phyloP scores from a whole-genome alignment of 108 stramenopile genomes.

The Asterionellopsis glacialis region DNA sequence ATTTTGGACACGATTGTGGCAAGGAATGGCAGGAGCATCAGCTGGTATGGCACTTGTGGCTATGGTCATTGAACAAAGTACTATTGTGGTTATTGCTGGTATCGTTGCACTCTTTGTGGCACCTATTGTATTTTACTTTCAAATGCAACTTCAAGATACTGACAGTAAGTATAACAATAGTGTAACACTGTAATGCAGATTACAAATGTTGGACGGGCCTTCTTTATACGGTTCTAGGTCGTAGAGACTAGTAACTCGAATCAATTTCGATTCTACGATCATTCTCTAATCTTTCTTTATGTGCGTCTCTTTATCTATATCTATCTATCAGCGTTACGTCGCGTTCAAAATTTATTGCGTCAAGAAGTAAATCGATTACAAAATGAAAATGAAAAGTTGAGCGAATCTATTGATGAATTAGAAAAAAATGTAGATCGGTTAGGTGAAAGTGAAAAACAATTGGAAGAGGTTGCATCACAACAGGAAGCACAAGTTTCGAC shows the following conservation, averaged over 20 bases:
- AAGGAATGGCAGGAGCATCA: neutral
- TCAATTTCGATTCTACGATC: neutral
- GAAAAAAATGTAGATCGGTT: neutral
- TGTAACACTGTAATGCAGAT: no score
- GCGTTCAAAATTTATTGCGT: neutral
- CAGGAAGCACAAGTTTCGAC: neutral
- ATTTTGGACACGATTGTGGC: constrained; percentile 7
- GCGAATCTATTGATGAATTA: neutral
- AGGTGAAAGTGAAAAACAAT: neutral
- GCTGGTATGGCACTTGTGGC: neutral
- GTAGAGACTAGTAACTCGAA: neutral
- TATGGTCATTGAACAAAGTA: neutral
- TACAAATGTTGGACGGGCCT: no score
- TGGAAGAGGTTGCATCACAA: neutral
- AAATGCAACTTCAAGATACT: neutral
- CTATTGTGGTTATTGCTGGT: neutral
- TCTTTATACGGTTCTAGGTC: no score
- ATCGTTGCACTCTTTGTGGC: constrained; percentile 1
- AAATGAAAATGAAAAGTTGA: constrained; percentile 4
- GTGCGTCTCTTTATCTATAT: no score
- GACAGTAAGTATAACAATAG: constrained; percentile 4
- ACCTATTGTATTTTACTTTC: neutral
- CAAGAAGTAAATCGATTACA: constrained; percentile 11
- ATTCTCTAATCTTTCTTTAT: neutral
- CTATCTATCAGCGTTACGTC: constrained; percentile 3